Conservation (phyloP, 441 rosid genomes). For the Corymbia citriodora region DNA sequence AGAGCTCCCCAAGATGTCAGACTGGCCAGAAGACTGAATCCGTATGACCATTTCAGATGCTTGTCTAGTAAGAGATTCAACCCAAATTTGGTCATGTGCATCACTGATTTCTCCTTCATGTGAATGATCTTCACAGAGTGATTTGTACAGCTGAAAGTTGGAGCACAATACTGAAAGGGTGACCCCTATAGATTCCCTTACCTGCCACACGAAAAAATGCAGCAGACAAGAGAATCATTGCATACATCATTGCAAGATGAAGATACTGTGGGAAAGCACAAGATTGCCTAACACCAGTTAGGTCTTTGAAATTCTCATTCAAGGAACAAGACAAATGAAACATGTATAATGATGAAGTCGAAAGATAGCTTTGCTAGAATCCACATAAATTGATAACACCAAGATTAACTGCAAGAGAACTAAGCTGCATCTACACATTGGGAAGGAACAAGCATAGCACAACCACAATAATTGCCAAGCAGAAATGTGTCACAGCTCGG, state of each 20-base stretch:
- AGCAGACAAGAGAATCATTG: neutral
- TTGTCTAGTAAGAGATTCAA: conserved; percentile 48
- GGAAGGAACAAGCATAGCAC: neutral
- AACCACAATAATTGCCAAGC: neutral
- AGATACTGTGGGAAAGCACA: neutral
- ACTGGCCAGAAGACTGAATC: conserved; percentile 67
- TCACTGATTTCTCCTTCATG: conserved; percentile 35
- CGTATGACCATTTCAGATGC: conserved; percentile 72
- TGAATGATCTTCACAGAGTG: conserved; percentile 37
- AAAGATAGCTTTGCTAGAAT: neutral
- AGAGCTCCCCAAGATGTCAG: conserved; percentile 50
- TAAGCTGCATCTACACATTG: neutral
- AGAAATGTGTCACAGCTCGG: neutral
- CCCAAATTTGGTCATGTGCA: conserved; percentile 51
- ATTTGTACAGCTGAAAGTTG: conserved; percentile 71
- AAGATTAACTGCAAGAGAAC: neutral
- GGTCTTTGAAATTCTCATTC: neutral
- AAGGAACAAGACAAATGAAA: neutral
- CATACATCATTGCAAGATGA: neutral
- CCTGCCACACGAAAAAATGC: conserved; percentile 33
- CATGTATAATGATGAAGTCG: neutral
- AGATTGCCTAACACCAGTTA: neutral
- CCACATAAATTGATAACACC: neutral
- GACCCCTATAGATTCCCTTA: conserved; percentile 94
- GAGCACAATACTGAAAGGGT: conserved; percentile 87